Evolutionary conservation across 768 basidiomycete genomes (phyloP), one percentile per base, ranked within the genome.

Genomic region (Rhizopogon vinicolor): DNA sequence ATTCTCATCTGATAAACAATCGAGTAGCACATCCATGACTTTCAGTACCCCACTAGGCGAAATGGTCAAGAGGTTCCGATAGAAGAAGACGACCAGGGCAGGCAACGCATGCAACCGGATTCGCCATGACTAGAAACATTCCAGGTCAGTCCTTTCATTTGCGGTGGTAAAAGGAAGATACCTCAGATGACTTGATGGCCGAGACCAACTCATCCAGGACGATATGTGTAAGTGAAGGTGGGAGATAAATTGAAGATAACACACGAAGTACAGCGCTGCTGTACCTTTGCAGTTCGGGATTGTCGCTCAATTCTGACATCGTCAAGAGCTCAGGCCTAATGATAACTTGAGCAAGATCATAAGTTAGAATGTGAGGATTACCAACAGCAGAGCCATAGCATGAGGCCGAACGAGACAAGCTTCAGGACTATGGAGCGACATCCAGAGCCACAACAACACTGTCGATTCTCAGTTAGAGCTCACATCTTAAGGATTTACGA

Each of bases 301-400:
- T 87, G 64, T 96, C 93, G 65, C 87, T 93, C 54, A 95, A 78
- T 64, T 96, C 93, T 53, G 91, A 86, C 87, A 96, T 91, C 58
- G 84, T 86, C 65, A 95, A 79, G 55, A 93, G 87, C 68, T 92
- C 91, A 39, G 91, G 91, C 66, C 92, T 94, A 64, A 37, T 51
- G 50, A 59, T 53, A 49, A 58, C 35, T 42, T 39, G 25, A 43
- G 14, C 29, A 12, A 45, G 22, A 22, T 4, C 13, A 19, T 37
- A 16, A 35, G 16, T 9, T 37, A 10, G 16, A 37, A 25, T 45
- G 39, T 28, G 52, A 54, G 56, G 49, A 5, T 31, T 46, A 79
- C 89, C 57, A 58, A 93, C 89, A 96, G 78, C 69, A 94, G 75
- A 12, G 83, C 82, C 50, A 89, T 77, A 48, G 85, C 77, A 63